Percentiles rank a stretch among this genome's conserved stretches.
Evolutionary conservation across 345 rosid genomes (phyloP).

Genomic region (Trapa bicornis): DNA sequence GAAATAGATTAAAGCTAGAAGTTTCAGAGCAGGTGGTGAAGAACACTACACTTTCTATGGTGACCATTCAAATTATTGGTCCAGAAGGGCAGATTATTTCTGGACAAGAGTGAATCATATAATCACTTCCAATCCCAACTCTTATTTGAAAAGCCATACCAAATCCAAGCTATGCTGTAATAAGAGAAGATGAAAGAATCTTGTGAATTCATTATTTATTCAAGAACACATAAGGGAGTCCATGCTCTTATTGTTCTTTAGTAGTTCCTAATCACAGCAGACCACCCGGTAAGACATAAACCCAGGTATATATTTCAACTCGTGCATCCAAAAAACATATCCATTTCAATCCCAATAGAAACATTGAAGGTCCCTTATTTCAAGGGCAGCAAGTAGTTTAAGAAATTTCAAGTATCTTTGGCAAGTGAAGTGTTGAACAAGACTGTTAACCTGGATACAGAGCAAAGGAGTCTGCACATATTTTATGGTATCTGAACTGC

Average conservation of each 20-base stretch:
- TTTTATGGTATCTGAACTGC: conserved; percentile 69
- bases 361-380: not conserved
- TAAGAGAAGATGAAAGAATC: not conserved
- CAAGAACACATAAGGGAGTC: not conserved
- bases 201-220: not conserved
- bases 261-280: not conserved
- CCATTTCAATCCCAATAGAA: not conserved
- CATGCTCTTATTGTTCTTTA: not conserved
- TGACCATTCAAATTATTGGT: not conserved
- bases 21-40: not conserved
- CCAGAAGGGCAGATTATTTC: not conserved
- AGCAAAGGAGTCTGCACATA: conserved; percentile 56
- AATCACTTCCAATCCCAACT: not conserved
- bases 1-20: not conserved
- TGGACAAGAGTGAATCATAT: not conserved
- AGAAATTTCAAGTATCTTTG: not conserved
- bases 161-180: not conserved
- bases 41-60: not conserved
- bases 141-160: not conserved
- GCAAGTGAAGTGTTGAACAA: not conserved
- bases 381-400: not conserved
- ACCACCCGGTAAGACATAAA: not conserved
- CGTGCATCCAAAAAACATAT: not conserved
- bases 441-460: conserved; percentile 62
- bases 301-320: not conserved